phyloP scores from a whole-genome alignment of 305 asterid genomes.

The Fraxinus nigra region DNA sequence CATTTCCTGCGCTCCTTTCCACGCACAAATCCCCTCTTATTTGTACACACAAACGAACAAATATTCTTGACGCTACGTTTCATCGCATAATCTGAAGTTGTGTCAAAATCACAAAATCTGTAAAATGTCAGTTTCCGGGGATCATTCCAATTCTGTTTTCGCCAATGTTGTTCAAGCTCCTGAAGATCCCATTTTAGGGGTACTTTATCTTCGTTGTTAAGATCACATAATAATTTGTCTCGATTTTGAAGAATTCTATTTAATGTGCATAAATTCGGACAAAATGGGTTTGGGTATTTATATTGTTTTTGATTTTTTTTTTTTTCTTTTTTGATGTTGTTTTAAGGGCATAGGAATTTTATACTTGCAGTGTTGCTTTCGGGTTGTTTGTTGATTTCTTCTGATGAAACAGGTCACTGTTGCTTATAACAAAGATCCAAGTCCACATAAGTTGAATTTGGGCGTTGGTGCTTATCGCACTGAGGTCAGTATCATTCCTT shows the following conservation, averaged over 20 bases:
- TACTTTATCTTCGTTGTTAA: constrained; percentile 4
- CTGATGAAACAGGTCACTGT: constrained; percentile 63
- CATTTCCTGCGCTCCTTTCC: constrained; percentile 8
- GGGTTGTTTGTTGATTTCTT: background rate
- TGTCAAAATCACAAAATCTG: constrained; percentile 4
- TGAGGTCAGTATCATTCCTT: constrained; percentile 44
- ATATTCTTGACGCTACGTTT: background rate
- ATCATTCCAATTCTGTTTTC: constrained; percentile 62
- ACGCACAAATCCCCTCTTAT: background rate
- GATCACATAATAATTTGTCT: background rate
- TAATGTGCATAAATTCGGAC: background rate
- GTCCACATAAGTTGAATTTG: constrained; percentile 65
- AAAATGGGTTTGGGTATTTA: background rate
- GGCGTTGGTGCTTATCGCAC: constrained; percentile 87
- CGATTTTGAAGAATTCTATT: background rate
- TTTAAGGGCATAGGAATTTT: background rate
- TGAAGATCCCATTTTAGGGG: constrained; percentile 82
- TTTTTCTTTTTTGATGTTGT: background rate
- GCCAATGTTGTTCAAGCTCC: constrained; percentile 63
- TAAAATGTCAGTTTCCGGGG: constrained; percentile 41
- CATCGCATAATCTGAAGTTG: background rate
- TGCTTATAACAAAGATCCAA: constrained; percentile 68
- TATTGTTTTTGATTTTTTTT: background rate
- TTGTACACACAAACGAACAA: background rate
- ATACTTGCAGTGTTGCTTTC: background rate